Evolutionary conservation across 2,329 filamentous ascomycete species (phyloP), one percentile per base, ranked within the genome.

Genomic region (Neofusicoccum parvum): DNA sequence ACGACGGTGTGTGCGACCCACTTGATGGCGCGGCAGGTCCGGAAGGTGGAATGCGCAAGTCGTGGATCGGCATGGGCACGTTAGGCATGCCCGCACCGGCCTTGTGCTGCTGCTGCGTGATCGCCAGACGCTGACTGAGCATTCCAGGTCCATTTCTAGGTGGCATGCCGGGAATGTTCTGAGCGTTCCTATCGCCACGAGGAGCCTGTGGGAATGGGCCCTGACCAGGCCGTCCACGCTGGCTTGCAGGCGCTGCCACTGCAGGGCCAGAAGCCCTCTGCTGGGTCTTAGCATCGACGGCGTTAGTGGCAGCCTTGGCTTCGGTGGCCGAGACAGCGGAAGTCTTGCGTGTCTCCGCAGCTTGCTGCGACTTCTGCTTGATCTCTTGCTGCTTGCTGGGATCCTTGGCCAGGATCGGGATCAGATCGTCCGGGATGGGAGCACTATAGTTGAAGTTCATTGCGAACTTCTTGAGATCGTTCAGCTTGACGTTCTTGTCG

Each of bases 331-430:
- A 65, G 15, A 72, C 73, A 27, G 75, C 72, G 9, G 76, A 73
- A 17, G 71, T 70, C 68, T 80, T 80, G 51, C 73, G 69, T 68
- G 86, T 81, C 65, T 92, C 88, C 2, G 88, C 89, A 70, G 94
- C 90, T 73, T 88, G 87, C 67, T 92, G 88, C 1, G 92, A 92
- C 78, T 94, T 96, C 71, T 93, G 90, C 73, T 97, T 90, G 68
- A 99, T 98, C 74, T 94, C 88, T 73, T 93, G 89, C 79, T 98
- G 95, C 81, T 97, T 99, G 51, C 83, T 86, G n/a, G 93, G 93
- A 75, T 99, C 95, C 76, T 98, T 99, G 66, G 95, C 94, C 67
- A 99, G 90, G 70, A 99, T 99, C 1, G 92, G 90, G 34, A 99
- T 93, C 41, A 99, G 81, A 77, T 99, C 95, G 60, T 87, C 89